A percentile compares a stretch with the other conserved stretches of the same genome.
phyloP scores from a whole-genome alignment of 345 rosid genomes.

The Moricandia moricandioides region DNA sequence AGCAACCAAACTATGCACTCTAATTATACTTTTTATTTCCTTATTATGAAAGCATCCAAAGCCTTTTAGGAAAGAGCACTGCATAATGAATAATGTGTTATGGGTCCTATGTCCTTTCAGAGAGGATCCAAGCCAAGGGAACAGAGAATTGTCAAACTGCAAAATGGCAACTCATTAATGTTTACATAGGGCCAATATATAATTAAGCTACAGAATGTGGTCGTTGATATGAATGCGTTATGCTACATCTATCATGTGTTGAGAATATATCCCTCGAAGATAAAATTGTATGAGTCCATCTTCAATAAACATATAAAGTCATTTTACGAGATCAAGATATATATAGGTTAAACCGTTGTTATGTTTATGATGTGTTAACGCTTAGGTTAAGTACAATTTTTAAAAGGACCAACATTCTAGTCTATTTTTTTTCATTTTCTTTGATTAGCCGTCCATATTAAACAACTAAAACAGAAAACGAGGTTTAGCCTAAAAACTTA shows the following conservation, averaged over 20 bases:
- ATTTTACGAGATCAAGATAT: not conserved
- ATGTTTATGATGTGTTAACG: not conserved
- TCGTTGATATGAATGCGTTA: not conserved
- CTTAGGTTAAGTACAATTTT: not conserved
- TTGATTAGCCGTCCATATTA: not conserved
- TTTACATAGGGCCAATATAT: not conserved
- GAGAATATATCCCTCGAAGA: not conserved
- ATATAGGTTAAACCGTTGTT: not conserved
- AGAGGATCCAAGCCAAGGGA: constrained; percentile 8
- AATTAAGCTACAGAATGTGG: not conserved
- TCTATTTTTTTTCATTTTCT: not conserved
- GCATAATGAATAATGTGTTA: constrained; percentile 8
- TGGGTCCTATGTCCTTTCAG: not conserved
- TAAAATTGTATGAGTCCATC: not conserved
- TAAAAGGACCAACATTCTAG: not conserved
- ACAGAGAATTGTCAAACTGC: constrained; percentile 2
- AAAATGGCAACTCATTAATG: constrained; percentile 1
- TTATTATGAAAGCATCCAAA: constrained; percentile 37
- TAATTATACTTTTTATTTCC: constrained; percentile 1
- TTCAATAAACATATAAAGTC: not conserved
- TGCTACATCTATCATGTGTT: not conserved
- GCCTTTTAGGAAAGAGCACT: constrained; percentile 18
- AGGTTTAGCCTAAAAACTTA: not conserved
- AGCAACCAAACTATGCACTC: constrained; percentile 19
- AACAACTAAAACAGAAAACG: not conserved